Percentiles rank a stretch among this genome's conserved stretches.
Conservation (phyloP, 352 stramenopile genomes). For the Phytophthora foliorum region DNA sequence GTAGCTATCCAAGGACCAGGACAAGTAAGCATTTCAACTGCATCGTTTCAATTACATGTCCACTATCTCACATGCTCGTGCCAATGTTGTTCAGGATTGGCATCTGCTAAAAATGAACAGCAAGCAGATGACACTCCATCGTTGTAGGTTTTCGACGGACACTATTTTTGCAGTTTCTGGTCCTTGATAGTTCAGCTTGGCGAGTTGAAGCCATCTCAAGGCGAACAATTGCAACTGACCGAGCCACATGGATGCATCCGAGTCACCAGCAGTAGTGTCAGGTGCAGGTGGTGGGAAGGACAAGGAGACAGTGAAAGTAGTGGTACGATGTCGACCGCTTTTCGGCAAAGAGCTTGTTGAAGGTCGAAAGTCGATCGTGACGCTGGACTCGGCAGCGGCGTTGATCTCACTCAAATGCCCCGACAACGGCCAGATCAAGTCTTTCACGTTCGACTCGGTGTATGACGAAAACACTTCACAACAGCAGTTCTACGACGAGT, state of each 20-base stretch:
- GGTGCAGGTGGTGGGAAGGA: conserved; percentile 47
- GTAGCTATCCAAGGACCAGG: background rate
- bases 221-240: background rate
- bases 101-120: conserved; percentile 26
- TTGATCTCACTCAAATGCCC: conserved; percentile 83
- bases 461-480: conserved; percentile 90
- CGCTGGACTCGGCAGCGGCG: conserved; percentile 69
- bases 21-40: background rate
- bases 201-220: background rate
- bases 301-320: conserved; percentile 91
- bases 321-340: conserved; percentile 88
- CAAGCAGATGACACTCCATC: background rate
- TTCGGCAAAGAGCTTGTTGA: conserved; percentile 89
- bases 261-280: conserved; percentile 17
- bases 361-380: conserved; percentile 86
- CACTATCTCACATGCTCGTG: background rate
- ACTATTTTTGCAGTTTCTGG: conserved; percentile 34
- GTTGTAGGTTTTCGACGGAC: conserved; percentile 2
- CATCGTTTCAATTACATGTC: background rate
- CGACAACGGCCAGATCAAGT: conserved; percentile 82
- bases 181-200: background rate
- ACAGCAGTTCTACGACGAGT: conserved; percentile 90
- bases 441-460: conserved; percentile 93
- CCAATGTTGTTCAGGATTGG: background rate
- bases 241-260: conserved; percentile 28